A percentile compares a stretch with the other conserved stretches of the same genome.
These are phyloP conservation scores for Flaveria linearis DNA, from an alignment of 129 eudicot genomes.

Conservation along the genomic window DNA sequence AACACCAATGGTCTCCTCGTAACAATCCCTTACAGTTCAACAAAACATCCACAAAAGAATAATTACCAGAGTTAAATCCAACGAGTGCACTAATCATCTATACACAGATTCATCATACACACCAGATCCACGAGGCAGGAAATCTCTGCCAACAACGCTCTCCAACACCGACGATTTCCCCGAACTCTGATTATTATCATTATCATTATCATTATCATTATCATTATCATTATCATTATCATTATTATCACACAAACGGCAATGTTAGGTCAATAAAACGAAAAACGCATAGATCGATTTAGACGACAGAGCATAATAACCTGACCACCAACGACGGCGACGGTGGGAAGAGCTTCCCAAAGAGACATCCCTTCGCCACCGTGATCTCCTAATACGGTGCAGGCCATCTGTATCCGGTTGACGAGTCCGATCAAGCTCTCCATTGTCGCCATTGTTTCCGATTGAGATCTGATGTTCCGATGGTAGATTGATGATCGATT, in stretches of 20 bases:
- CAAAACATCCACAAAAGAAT: conserved; percentile 24
- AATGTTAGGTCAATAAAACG: background rate
- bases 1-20: conserved; percentile 98
- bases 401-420: conserved; percentile 88
- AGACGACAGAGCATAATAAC: conserved; percentile 25
- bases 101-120: background rate
- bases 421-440: conserved; percentile 86
- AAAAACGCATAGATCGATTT: background rate
- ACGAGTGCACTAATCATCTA: background rate
- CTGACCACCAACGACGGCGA: conserved; percentile 99
- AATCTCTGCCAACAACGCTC: conserved; percentile 96
- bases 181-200: conserved; percentile 63
- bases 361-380: conserved; percentile 97
- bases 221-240: too few relatives aligned
- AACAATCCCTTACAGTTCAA: conserved; percentile 70
- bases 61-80: conserved; percentile 4
- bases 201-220: too few relatives aligned
- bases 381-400: conserved; percentile 95
- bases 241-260: background rate
- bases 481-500: background rate
- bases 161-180: conserved; percentile 97
- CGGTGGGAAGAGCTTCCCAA: conserved; percentile 99
- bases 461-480: conserved; percentile 8
- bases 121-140: conserved; percentile 99
- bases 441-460: conserved; percentile 64